Evolutionary conservation across 768 basidiomycete species (phyloP), one percentile per base, ranked within the genome.

Genomic region (Trametes villosa): DNA sequence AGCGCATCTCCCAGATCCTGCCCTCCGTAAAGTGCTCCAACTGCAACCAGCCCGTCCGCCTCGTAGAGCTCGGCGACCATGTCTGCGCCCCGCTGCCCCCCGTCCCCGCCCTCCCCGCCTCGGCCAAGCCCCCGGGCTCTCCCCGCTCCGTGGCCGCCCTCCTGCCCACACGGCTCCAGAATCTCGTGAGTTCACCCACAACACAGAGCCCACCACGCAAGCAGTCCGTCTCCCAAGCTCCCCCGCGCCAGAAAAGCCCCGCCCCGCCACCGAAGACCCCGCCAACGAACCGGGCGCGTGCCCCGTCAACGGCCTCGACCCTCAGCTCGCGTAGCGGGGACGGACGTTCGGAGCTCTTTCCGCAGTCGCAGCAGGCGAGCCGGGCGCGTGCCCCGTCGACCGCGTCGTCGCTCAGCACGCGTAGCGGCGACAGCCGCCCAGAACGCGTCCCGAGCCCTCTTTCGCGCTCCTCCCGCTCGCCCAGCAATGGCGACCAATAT

Each of bases 11-110:
- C 24, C 86, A 92, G 72, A 73, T 88, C 49, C 79, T 96, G 11
- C 92, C 94, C 6, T 79, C 86, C 2, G 88, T 95, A 61, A 96
- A 89, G 72, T 97, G 94, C 73, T 92, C 92, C 2, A 88, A 77
- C 30, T 97, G 94, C 71, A 77, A 78, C 66, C 76, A 78, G 9
- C 84, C 83, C 1, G 90, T 97, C 38, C 86, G 89, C 31, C 79
- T 96, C 34, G 76, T 81, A 47, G 80, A 86, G 46, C 85, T 96
- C 34, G 86, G 86, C 36, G 89, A 92, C 62, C 94, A 96, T 70
- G 77, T 86, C 70, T 97, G 94, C 73, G 64, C 78, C 7, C 73
- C 79, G 12, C 66, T 79, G 11, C 80, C 83, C 1, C 79, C 86
- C 18, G 70, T 79, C 11, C 64, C 70, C 44, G 79, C 84, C 48